Evolutionary conservation across 176 grass and related monocot species (phyloP).

Genomic region (Lolium perenne): DNA sequence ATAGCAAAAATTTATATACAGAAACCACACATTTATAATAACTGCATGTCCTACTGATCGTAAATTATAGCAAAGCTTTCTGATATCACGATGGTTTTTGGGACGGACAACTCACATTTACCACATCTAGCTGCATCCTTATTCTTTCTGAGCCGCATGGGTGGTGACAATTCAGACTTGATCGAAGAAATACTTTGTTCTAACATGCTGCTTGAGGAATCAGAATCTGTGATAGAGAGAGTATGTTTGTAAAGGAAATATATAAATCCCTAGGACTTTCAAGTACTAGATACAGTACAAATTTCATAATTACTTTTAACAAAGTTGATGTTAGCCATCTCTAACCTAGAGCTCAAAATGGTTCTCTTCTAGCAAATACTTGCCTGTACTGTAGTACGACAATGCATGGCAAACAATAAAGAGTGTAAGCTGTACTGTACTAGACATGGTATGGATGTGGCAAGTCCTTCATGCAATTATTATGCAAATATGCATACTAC

Average conservation of each 20-base stretch:
- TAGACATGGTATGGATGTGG: conserved; percentile 8
- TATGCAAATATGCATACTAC: conserved; percentile 20
- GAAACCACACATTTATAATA: conserved; percentile 8
- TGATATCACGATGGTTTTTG: conserved; percentile 4
- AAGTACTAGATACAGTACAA: conserved; percentile 17
- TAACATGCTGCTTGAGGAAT: conserved; percentile 27
- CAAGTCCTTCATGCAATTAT: conserved; percentile 23
- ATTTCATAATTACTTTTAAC: conserved; percentile 1
- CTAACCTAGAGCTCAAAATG: conserved; percentile 16
- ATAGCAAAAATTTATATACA: conserved; percentile 42
- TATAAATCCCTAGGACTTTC: conserved; percentile 21
- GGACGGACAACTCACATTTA: conserved; percentile 47
- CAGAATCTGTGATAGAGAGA: conserved; percentile 36
- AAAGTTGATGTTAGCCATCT: conserved; percentile 25
- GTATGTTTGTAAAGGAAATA: conserved; percentile 24
- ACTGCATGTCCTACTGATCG: conserved; percentile 8
- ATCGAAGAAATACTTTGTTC: conserved; percentile 25
- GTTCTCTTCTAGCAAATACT: conserved; percentile 7
- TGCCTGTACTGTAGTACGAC: neutral
- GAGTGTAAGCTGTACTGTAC: neutral
- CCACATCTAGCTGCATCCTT: conserved; percentile 43
- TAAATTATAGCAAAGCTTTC: conserved; percentile 9
- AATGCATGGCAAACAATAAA: conserved; percentile 23
- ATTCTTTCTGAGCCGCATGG: conserved; percentile 21
- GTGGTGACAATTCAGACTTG: conserved; percentile 32